Evolutionary conservation across 306 rosid genomes (phyloP).

Genomic region (Parietaria judaica): DNA sequence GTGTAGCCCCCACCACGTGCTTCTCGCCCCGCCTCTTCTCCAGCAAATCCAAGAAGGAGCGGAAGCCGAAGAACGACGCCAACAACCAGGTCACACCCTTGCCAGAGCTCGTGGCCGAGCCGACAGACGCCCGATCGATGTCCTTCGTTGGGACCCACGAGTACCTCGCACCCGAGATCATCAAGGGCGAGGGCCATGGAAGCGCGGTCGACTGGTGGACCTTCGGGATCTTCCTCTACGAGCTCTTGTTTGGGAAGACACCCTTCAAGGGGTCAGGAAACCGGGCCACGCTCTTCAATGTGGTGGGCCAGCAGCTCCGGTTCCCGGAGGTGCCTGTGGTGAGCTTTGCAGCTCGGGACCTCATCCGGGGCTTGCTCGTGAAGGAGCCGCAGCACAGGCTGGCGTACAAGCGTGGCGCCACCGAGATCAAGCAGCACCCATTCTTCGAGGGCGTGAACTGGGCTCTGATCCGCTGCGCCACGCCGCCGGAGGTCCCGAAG

Average conservation of each 20-base stretch:
- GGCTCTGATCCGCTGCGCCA: slow-evolving; percentile 96
- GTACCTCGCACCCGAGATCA: slow-evolving; percentile 93
- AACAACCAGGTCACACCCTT: slow-evolving; percentile 90
- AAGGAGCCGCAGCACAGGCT: slow-evolving; percentile 87
- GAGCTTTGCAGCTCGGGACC: slow-evolving; percentile 92
- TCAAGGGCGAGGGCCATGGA: slow-evolving; percentile 97
- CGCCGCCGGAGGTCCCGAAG: slow-evolving; percentile 94
- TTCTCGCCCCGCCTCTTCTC: slow-evolving; percentile 87
- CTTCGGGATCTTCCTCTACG: slow-evolving; percentile 86
- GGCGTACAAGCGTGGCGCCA: slow-evolving; percentile 90
- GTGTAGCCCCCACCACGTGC: slow-evolving; percentile 93
- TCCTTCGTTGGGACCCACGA: slow-evolving; percentile 97
- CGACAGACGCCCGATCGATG: slow-evolving; percentile 97
- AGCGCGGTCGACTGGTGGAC: slow-evolving; percentile 99
- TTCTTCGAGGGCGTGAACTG: slow-evolving; percentile 97
- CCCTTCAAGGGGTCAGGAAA: slow-evolving; percentile 96
- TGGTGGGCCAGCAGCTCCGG: slow-evolving; percentile 82
- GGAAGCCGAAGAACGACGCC: slow-evolving; percentile 62
- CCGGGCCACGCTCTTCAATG: slow-evolving; percentile 81
- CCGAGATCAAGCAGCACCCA: slow-evolving; percentile 92
- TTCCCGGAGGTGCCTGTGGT: slow-evolving; percentile 93
- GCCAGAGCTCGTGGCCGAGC: slow-evolving; percentile 96
- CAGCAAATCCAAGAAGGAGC: slow-evolving; percentile 87
- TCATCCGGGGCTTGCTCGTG: slow-evolving; percentile 81
- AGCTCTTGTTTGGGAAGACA: slow-evolving; percentile 87